A percentile compares a stretch with the other conserved stretches of the same genome.
Conservation (phyloP, 139 green algal species). For the Desmodesmus armatus region DNA sequence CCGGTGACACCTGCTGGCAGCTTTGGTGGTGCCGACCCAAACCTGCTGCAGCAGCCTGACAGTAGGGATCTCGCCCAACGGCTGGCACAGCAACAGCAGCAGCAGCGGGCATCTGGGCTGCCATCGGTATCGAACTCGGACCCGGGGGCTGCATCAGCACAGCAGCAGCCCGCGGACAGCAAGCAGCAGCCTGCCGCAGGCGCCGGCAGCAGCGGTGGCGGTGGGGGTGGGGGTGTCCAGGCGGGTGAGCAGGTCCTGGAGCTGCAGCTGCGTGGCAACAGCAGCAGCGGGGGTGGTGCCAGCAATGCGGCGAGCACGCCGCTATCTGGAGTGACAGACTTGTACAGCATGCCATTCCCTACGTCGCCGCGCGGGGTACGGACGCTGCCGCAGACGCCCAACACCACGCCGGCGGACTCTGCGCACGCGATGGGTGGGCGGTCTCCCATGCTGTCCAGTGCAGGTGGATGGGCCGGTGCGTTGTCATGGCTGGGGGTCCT, state of each 20-base stretch:
- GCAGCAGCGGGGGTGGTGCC: neutral
- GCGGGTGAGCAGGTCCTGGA: neutral
- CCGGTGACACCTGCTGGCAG: slow-evolving; percentile 26
- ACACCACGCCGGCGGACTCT: slow-evolving; percentile 37
- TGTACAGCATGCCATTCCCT: too few species aligned
- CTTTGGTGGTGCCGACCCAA: neutral
- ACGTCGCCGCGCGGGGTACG: too few species aligned
- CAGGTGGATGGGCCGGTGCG: neutral
- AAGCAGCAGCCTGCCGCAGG: too few species aligned
- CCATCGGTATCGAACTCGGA: too few species aligned
- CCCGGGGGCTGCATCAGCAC: neutral
- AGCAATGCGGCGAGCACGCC: too few species aligned
- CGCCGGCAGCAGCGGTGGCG: slow-evolving; percentile 5
- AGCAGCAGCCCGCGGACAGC: neutral
- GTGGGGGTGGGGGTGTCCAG: too few species aligned
- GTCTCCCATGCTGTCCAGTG: neutral
- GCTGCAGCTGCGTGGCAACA: neutral
- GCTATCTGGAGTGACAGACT: too few species aligned
- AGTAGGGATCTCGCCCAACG: neutral
- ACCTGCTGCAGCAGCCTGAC: neutral
- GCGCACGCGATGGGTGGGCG: slow-evolving; percentile 25
- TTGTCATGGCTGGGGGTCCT: too few species aligned
- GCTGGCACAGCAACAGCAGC: slow-evolving; percentile 22
- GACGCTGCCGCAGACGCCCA: slow-evolving; percentile 14
- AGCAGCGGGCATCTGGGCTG: neutral